Percentiles rank a stretch among this genome's conserved stretches.
phyloP scores from a whole-genome alignment of 2,329 filamentous ascomycete genomes.

The Rutstroemia sp. region DNA sequence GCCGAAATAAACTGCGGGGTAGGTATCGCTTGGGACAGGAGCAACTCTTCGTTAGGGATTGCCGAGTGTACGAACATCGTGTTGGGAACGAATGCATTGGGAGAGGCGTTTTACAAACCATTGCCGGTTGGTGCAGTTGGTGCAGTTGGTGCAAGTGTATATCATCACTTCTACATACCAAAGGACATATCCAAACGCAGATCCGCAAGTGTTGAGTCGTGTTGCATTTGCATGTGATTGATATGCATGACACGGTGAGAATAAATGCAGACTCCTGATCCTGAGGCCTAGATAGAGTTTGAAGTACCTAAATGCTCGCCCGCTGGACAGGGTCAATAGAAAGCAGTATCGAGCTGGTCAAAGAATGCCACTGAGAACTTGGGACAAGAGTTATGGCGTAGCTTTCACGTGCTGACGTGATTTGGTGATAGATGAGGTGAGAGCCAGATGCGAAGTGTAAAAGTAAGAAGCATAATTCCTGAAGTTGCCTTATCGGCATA shows the following conservation, averaged over 20 bases:
- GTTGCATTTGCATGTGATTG: not conserved
- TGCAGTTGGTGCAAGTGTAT: conserved; percentile 10
- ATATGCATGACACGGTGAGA: not conserved
- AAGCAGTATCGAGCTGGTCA: too few relatives aligned
- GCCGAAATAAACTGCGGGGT: conserved; percentile 42
- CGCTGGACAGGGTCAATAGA: too few relatives aligned
- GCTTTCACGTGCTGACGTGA: too few relatives aligned
- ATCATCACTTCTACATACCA: not conserved
- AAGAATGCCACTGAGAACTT: too few relatives aligned
- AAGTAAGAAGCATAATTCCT: too few relatives aligned
- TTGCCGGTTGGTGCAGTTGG: not conserved
- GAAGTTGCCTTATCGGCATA: too few relatives aligned
- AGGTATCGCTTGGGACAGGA: not conserved
- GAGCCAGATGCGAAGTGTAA: too few relatives aligned
- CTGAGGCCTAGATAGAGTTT: too few relatives aligned
- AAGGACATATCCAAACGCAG: not conserved
- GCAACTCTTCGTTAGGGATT: conserved; percentile 1
- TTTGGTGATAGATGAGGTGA: too few relatives aligned
- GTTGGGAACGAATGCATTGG: conserved; percentile 16
- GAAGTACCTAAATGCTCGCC: too few relatives aligned
- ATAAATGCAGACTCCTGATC: too few relatives aligned
- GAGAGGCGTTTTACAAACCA: conserved; percentile 13
- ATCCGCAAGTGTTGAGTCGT: not conserved
- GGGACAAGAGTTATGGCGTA: too few relatives aligned
- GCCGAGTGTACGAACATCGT: conserved; percentile 21